Evolutionary conservation across 331 rosid species (phyloP), one percentile per base, ranked within the genome.

Genomic region (Cydonia oblonga): DNA sequence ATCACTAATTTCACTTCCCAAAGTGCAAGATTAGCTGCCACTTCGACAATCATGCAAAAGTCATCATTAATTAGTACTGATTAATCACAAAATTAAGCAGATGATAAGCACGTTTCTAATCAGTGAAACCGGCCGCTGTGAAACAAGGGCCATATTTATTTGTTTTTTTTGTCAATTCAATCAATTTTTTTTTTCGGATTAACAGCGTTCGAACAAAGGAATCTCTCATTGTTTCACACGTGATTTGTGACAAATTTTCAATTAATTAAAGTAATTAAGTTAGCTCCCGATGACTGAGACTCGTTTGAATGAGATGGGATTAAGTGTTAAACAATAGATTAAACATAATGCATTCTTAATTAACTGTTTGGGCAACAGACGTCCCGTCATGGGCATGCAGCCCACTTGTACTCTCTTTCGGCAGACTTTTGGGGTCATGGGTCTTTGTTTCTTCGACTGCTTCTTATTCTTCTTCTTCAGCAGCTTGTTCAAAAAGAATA

Each of bases 371-470:
- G 56, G 60, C 51, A 66, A 75, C 72, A 40, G 29, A 12, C 28
- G 9, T 56, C 73, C 73, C 51, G 60, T 67, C 58, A 18, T 6
- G 22, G 57, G 7, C 28, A 42, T 49, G 51, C 56, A 18, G 56
- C 56, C 56, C 56, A 51, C 56, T 18, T 51, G 22, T 18, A 51
- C 4, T 7, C 49, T 56, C 49, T 40, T 65, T 62, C 44, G 9
- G 40, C 24, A 3, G 5, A 62, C 46, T 42, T 33, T 6, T 28
- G 28, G 12, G 12, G 40, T 73, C 70, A 18, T 65, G 44, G 69
- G 80, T 68, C 69, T 49, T 49, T 44, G 69, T 28, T 68, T 59
- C 40, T 68, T 59, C 26, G 64, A 76, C 80, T 12, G 56, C 9
- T 59, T 68, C 52, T 5, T 15, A n/a, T 46, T 46, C n/a, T 5